phyloP scores from a whole-genome alignment of 805 yeast genomes.

The Zygosaccharomyces kombuchaensis region DNA sequence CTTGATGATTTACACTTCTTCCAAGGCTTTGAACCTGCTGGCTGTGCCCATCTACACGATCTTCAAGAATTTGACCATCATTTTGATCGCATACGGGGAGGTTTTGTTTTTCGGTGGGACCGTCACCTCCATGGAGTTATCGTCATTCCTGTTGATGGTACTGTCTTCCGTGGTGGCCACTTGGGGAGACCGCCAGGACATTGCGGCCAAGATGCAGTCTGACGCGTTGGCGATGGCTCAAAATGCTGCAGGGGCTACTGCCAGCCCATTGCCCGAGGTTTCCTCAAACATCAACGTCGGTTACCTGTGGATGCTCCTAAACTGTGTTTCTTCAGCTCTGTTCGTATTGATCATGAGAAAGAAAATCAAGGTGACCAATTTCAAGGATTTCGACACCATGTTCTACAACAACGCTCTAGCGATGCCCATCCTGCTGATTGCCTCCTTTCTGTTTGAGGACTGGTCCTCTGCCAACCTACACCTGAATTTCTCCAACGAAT shows the following conservation, averaged over 20 bases:
- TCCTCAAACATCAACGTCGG: conserved; percentile 56
- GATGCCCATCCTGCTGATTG: conserved; percentile 76
- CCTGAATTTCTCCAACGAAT: conserved; percentile 66
- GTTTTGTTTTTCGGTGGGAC: conserved; percentile 94
- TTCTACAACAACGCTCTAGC: conserved; percentile 94
- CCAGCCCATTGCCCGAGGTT: conserved; percentile 22
- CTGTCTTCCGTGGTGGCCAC: conserved; percentile 95
- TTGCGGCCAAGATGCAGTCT: conserved; percentile 25
- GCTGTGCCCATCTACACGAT: conserved; percentile 96
- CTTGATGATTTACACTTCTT: conserved; percentile 90
- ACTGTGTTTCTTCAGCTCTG: conserved; percentile 91
- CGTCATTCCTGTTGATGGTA: conserved; percentile 88
- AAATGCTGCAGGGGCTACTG: conserved; percentile 26
- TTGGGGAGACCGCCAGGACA: conserved; percentile 62
- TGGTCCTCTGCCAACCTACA: conserved; percentile 82
- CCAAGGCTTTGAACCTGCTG: conserved; percentile 88
- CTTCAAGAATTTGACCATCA: conserved; percentile 95
- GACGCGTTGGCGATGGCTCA: background rate
- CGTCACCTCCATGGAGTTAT: conserved; percentile 84
- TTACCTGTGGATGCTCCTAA: conserved; percentile 94
- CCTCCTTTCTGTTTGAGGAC: conserved; percentile 81
- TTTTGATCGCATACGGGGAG: conserved; percentile 96
- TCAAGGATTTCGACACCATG: conserved; percentile 97
- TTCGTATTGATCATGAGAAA: conserved; percentile 94
- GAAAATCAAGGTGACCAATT: conserved; percentile 94